Percentiles rank a stretch among this genome's conserved stretches.
phyloP scores from a whole-genome alignment of 352 stramenopile genomes.

The Globisporangium recalcitrans region DNA sequence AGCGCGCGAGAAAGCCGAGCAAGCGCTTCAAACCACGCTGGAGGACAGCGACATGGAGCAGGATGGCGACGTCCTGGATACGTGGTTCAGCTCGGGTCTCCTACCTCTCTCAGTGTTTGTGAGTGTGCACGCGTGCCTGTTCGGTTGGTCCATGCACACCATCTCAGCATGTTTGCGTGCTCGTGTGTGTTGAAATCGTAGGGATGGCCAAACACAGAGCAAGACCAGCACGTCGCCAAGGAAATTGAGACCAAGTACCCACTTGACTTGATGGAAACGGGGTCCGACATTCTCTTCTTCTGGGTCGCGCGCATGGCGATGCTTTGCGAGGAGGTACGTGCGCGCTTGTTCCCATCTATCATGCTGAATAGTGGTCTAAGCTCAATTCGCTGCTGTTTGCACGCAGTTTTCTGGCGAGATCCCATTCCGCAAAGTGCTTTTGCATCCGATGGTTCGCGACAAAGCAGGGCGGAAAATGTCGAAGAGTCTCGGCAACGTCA shows the following conservation, averaged over 20 bases:
- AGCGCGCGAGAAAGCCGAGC: constrained; percentile 86
- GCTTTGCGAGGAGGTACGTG: constrained; percentile 94
- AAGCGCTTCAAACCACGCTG: constrained; percentile 62
- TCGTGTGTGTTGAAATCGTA: constrained; percentile 21
- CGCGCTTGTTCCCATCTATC: neutral
- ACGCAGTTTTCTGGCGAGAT: constrained; percentile 88
- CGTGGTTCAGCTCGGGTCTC: constrained; percentile 98
- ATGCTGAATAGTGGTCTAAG: neutral
- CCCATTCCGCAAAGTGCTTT: constrained; percentile 97
- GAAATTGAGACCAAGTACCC: constrained; percentile 46
- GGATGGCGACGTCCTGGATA: constrained; percentile 99
- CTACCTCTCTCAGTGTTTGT: constrained; percentile 89
- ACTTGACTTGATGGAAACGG: constrained; percentile 80
- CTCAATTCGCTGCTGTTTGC: neutral
- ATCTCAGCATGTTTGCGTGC: constrained; percentile 6
- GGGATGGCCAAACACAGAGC: constrained; percentile 92
- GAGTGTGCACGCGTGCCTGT: neutral
- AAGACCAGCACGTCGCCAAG: constrained; percentile 22
- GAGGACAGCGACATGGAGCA: constrained; percentile 89
- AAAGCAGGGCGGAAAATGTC: constrained; percentile 99
- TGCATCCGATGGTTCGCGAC: constrained; percentile 99
- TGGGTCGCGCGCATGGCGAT: constrained; percentile 99
- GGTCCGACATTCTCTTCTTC: constrained; percentile 99
- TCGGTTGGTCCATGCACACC: neutral
- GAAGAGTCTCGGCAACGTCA: constrained; percentile 99